Evolutionary conservation across 257 asterid species (phyloP).

Genomic region (Ajuga chamaepitys): DNA sequence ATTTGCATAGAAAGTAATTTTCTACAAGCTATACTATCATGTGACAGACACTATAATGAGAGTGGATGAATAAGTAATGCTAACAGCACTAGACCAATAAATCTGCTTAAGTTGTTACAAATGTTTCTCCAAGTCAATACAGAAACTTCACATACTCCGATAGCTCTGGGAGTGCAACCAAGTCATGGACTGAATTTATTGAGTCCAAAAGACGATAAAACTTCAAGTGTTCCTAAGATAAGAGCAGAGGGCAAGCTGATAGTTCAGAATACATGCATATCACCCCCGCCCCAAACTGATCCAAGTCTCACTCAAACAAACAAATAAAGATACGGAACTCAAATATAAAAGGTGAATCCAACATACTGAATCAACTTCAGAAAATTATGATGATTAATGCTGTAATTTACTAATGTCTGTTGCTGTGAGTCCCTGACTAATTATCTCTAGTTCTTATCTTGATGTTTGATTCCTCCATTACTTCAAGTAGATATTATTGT

Average conservation of each 20-base stretch:
- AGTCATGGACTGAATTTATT: not conserved
- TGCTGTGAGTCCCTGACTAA: too few species aligned
- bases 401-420: not conserved
- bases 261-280: not conserved
- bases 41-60: not conserved
- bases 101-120: not conserved
- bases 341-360: not conserved
- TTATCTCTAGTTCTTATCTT: too few species aligned
- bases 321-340: not conserved
- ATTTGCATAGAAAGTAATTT: not conserved
- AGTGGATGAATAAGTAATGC: not conserved
- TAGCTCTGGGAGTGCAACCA: not conserved
- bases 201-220: not conserved
- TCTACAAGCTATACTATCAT: not conserved
- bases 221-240: not conserved
- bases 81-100: not conserved
- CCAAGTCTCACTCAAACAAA: not conserved
- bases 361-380: not conserved
- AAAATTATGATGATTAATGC: not conserved
- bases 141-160: not conserved
- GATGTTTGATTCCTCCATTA: not conserved
- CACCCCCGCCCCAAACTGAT: not conserved
- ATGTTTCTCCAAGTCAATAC: not conserved
- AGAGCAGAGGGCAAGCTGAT: not conserved
- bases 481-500: too few species aligned